phyloP scores from a whole-genome alignment of 2,329 filamentous ascomycete genomes.

The Cercospora nicotianae region DNA sequence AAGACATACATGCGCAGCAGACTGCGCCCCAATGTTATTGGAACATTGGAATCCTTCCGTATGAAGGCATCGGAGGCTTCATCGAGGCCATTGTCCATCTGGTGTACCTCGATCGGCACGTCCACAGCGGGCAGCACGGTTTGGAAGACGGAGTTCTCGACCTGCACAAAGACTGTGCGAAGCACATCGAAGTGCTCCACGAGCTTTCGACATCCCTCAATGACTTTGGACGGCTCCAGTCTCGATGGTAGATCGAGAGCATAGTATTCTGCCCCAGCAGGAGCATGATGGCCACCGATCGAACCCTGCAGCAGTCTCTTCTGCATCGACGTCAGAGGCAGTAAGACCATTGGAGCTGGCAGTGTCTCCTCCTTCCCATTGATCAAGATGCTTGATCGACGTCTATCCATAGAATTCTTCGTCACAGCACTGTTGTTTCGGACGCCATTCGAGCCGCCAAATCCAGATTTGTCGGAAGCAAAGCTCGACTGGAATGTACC shows the following conservation, averaged over 20 bases:
- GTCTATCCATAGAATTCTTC: background rate
- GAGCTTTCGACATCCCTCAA: conserved; percentile 11
- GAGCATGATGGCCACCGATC: background rate
- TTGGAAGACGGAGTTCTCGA: conserved; percentile 6
- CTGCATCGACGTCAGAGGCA: conserved; percentile 9
- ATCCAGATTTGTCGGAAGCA: background rate
- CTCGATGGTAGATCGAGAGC: conserved; percentile 13
- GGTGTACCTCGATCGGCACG: conserved; percentile 14
- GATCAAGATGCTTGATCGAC: conserved; percentile 9
- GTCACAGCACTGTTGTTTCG: background rate
- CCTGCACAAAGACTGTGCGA: conserved; percentile 13
- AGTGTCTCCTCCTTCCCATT: conserved; percentile 4
- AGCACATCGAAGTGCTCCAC: conserved; percentile 18
- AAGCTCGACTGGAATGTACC: conserved; percentile 11
- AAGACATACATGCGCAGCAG: conserved; percentile 14
- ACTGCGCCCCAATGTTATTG: background rate
- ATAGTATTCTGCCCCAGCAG: conserved; percentile 12
- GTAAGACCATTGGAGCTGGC: conserved; percentile 4
- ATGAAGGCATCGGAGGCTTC: background rate
- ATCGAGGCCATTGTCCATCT: background rate
- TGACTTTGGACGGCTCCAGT: conserved; percentile 1
- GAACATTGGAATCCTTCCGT: background rate
- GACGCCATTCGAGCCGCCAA: background rate
- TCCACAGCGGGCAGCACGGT: conserved; percentile 4
- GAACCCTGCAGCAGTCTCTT: conserved; percentile 1